phyloP scores from a whole-genome alignment of 306 rosid species.

The Vigna radiata region DNA sequence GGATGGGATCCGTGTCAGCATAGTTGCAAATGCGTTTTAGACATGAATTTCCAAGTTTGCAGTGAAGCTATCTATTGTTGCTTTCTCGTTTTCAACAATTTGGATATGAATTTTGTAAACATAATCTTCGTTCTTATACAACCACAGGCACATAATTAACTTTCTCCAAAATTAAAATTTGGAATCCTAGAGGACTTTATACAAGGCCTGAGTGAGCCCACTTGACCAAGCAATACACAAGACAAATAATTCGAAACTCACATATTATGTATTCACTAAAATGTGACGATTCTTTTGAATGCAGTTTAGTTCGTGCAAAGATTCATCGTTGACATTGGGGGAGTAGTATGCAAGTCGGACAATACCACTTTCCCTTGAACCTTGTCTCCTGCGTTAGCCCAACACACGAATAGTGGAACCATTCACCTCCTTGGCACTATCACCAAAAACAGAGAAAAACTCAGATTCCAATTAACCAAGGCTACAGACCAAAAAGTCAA shows the following conservation, averaged over 20 bases:
- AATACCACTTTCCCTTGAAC: constrained; percentile 98
- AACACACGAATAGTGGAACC: constrained; percentile 97
- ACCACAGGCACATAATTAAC: background rate
- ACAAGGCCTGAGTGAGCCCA: constrained; percentile 4
- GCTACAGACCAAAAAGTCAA: background rate
- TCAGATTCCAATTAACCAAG: constrained; percentile 11
- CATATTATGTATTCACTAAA: constrained; percentile 35
- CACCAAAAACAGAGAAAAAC: constrained; percentile 36
- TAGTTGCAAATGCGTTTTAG: too few species aligned
- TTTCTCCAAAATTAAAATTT: constrained; percentile 36
- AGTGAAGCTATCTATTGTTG: too few species aligned
- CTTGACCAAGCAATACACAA: constrained; percentile 31
- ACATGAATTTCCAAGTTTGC: too few species aligned
- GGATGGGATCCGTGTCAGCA: too few species aligned
- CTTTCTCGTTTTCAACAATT: too few species aligned
- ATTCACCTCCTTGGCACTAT: constrained; percentile 99
- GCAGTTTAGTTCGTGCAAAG: constrained; percentile 38
- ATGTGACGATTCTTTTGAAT: constrained; percentile 34
- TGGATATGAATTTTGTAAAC: background rate
- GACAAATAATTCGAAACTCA: constrained; percentile 32
- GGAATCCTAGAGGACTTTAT: constrained; percentile 30
- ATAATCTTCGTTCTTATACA: background rate
- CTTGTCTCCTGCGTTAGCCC: constrained; percentile 98
- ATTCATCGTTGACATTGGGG: constrained; percentile 62
- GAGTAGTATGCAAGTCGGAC: constrained; percentile 83